Base-by-base conservation (phyloP, 345 rosid genomes). In the Cardamine chenopodiifolia region DNA sequence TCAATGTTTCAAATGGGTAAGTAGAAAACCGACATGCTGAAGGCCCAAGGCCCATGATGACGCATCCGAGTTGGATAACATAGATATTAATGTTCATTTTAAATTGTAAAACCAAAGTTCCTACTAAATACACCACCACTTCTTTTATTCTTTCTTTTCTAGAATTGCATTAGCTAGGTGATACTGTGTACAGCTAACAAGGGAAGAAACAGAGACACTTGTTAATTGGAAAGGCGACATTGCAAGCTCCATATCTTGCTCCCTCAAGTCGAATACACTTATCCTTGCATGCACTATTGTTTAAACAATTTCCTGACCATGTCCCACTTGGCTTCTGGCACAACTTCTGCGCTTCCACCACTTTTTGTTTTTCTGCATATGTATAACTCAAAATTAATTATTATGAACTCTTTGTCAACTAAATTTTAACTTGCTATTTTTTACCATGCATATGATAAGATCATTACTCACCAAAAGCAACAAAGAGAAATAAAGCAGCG, bases 261-360 rank as follows among this genome's bases (percentile, higher is more conserved):
- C 18, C 11, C 34, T 54, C 59, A 26, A 88, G 81, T 67, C 42
- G 74, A 65, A 88, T 78, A 32, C 58, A 54, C 57, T 53, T 13
- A 12, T 23, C 25, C 57, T 53, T 23, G 31, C 58, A 53, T n/a
- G 32, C 18, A 5, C 4, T 25, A 25, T 13, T 23, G 17, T 25
- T 23, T 25, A 53, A 13, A 53, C 58, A 40, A 40, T 14, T 40
- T 53, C 58, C 58, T 23, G 31, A 22, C 58, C 58, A 23, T 53
- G 58, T 23, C 29, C 4, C 2, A 25, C 58, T 53, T 23, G 1
- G 31, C 32, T 13, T 22, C 57, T 13, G 7, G 29, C 57, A 52
- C n/a, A 15, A 55, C 37, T 55, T 55, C 37, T 45, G 5, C 5
- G 62, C 39, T 7, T 57, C 40, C 40, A 31, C 40, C 19, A 57